Base-by-base conservation (phyloP, 1,284 basidiomycete species). In the Moesziomyces parantarcticus region DNA sequence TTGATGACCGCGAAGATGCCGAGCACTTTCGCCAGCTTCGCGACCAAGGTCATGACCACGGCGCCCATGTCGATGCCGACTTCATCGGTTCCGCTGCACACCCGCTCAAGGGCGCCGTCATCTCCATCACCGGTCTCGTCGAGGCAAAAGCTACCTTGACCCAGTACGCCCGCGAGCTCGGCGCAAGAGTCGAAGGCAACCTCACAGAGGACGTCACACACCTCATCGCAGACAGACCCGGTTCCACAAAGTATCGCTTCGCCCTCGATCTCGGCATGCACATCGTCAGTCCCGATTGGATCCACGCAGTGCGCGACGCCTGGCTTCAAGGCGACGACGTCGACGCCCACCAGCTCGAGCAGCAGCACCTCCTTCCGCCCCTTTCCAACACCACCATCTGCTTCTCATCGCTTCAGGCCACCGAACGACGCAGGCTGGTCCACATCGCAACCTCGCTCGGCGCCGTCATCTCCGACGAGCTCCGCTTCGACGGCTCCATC, bases 151-250 rank as follows among this genome's bases (percentile, higher is more conserved):
- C 87, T 89, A 86, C 88, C 3, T 65, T 93, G 32, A 91, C 91
- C 78, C 90, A 89, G 62, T 87, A 90, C 77, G 92, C 91, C 2
- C 82, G 89, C 26, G 89, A 92, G 78, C 88, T 93, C 9, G 92
- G 92, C 16, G 92, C 91, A 16, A 85, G 86, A 25, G 86, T 88
- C 44, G 86, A 88, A 10, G 87, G 84, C 21, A 89, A 91, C 57
- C 89, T 94, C 56, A 93, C 91, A 0, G 91, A 92, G 80, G 87
- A 87, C 51, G 90, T 92, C 26, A 93, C 92, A 0, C 92, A 94
- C 84, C 87, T 94, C 39, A 86, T 94, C 46, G 91, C 92, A 1
- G 86, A 85, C 26, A 85, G 85, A 18, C 89, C 90, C 66, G 91
- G 90, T 7, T 89, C 91, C 23, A 87, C 89, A n/a, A 94, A 94